Conservation (phyloP, 2,329 filamentous ascomycete species). For the Fusarium sp. region DNA sequence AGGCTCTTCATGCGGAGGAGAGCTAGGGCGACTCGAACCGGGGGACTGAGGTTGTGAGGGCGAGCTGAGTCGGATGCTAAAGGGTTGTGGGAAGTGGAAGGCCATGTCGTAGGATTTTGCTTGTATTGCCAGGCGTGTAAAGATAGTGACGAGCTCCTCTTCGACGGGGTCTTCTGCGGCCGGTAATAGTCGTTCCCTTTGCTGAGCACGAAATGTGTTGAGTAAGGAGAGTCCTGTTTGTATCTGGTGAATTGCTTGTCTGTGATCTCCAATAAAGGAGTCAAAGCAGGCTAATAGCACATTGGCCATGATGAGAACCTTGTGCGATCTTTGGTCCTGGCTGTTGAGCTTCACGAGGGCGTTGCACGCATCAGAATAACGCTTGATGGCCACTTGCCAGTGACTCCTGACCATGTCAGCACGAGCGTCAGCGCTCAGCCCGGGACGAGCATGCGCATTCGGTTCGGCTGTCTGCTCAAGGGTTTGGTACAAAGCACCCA, state of each 20-base stretch:
- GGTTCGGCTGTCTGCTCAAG: slow-evolving; percentile 68
- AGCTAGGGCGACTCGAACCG: slow-evolving; percentile 54
- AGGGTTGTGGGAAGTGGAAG: slow-evolving; percentile 73
- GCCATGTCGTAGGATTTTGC: slow-evolving; percentile 77
- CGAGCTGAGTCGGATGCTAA: slow-evolving; percentile 61
- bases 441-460: slow-evolving; percentile 48
- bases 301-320: slow-evolving; percentile 71
- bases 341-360: slow-evolving; percentile 59
- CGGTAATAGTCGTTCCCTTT: slow-evolving; percentile 45
- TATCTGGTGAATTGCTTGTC: slow-evolving; percentile 70
- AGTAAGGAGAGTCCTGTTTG: slow-evolving; percentile 68
- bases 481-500: slow-evolving; percentile 76
- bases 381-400: slow-evolving; percentile 69
- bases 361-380: slow-evolving; percentile 69
- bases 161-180: slow-evolving; percentile 61
- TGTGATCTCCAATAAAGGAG: slow-evolving; percentile 73
- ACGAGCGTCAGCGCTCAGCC: slow-evolving; percentile 23
- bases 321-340: slow-evolving; percentile 59
- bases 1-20: slow-evolving; percentile 50
- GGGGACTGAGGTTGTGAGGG: slow-evolving; percentile 54
- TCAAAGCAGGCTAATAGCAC: slow-evolving; percentile 77
- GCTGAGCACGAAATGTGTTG: slow-evolving; percentile 63
- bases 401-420: slow-evolving; percentile 57
- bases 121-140: slow-evolving; percentile 72
- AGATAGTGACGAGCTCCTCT: slow-evolving; percentile 71